phyloP scores from a whole-genome alignment of 768 basidiomycete genomes.

The Coprinellus micaceus region DNA sequence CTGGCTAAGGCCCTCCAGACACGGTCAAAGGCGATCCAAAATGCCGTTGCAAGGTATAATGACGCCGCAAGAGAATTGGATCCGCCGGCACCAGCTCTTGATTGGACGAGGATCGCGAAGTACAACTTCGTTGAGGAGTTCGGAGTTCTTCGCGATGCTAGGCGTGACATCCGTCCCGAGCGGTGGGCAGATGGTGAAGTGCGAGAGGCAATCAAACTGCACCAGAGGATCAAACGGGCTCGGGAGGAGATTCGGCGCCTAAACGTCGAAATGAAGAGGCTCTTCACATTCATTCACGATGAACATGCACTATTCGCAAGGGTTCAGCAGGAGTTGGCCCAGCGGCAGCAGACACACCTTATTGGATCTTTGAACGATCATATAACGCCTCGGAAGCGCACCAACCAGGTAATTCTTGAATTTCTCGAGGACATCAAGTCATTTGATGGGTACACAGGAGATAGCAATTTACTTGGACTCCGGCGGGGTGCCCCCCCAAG shows the following conservation, averaged over 20 bases:
- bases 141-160: constrained; percentile 1
- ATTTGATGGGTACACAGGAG: neutral
- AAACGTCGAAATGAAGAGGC: constrained; percentile 5
- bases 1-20: constrained; percentile 1
- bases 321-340: neutral
- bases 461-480: neutral
- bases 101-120: constrained; percentile 5
- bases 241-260: constrained; percentile 7
- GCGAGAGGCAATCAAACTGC: neutral
- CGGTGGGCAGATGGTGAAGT: constrained; percentile 2
- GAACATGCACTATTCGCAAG: neutral
- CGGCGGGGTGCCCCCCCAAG: neutral
- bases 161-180: neutral
- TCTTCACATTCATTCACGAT: constrained; percentile 4
- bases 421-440: neutral
- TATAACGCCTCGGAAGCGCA: neutral
- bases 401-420: neutral
- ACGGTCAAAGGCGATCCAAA: constrained; percentile 5
- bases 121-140: constrained; percentile 10
- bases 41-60: constrained; percentile 2
- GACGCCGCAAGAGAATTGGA: neutral
- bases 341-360: neutral
- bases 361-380: neutral
- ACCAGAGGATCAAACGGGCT: constrained; percentile 7
- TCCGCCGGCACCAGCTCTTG: neutral